phyloP scores from a whole-genome alignment of 768 basidiomycete genomes.

The Leccinum disarticulatum region DNA sequence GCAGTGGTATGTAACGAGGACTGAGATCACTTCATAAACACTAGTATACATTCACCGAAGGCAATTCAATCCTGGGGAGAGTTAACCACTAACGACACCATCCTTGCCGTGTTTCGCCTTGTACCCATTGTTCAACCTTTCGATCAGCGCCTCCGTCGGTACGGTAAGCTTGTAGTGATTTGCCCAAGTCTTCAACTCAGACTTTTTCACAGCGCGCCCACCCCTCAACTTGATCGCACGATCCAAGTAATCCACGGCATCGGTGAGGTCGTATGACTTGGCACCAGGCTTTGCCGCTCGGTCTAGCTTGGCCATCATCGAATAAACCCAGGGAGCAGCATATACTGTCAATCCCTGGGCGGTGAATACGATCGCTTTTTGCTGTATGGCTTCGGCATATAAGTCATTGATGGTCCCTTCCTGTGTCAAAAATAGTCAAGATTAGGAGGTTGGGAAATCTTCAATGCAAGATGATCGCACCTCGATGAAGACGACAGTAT shows the following conservation, averaged over 20 bases:
- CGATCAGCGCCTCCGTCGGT: background rate
- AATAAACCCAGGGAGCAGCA: slow-evolving; percentile 12
- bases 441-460: background rate
- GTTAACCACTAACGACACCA: background rate
- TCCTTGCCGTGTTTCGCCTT: slow-evolving; percentile 1
- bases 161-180: background rate
- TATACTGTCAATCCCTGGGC: slow-evolving; percentile 11
- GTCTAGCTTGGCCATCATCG: slow-evolving; percentile 11
- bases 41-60: background rate
- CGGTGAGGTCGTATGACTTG: slow-evolving; percentile 8
- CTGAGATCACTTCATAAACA: background rate
- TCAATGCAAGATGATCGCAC: background rate
- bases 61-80: background rate
- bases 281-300: slow-evolving; percentile 7
- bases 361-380: background rate
- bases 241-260: slow-evolving; percentile 10
- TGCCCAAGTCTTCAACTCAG: slow-evolving; percentile 6
- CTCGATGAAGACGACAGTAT: slow-evolving; percentile 8
- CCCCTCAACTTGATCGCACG: background rate
- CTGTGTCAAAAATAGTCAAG: background rate
- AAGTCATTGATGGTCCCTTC: background rate
- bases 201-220: slow-evolving; percentile 5
- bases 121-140: background rate
- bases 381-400: slow-evolving; percentile 2
- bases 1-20: background rate